These are phyloP conservation scores for Coemansia sp. DNA, from an alignment of 192 early-diverging fungal genomes.

Conservation along the genomic window DNA sequence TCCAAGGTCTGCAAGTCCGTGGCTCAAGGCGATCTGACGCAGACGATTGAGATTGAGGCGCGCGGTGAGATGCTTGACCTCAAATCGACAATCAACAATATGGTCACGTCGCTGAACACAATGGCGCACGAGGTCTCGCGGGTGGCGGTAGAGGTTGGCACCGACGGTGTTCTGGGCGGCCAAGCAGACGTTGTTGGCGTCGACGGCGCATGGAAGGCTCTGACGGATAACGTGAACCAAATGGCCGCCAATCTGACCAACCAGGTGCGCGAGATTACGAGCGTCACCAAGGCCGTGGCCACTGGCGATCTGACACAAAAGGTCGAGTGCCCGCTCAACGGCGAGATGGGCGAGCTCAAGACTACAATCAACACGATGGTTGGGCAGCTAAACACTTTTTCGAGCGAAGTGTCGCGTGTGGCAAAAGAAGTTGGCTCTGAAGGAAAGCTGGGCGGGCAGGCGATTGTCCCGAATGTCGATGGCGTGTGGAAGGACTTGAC, in stretches of 20 bases:
- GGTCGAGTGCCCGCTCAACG: conserved; percentile 54
- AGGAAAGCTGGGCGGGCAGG: conserved; percentile 58
- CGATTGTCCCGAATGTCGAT: conserved; percentile 55
- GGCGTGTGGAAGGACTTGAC: conserved; percentile 67
- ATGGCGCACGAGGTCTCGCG: conserved; percentile 69
- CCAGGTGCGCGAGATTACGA: conserved; percentile 64
- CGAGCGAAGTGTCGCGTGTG: conserved; percentile 66
- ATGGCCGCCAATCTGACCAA: conserved; percentile 65
- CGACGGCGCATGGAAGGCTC: conserved; percentile 62
- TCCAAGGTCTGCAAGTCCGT: conserved; percentile 61
- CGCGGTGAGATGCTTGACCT: conserved; percentile 62
- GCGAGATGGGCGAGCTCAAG: conserved; percentile 62
- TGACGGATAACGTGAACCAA: conserved; percentile 64
- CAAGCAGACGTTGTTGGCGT: conserved; percentile 57
- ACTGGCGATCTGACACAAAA: conserved; percentile 59
- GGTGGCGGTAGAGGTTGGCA: conserved; percentile 65
- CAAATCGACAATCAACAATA: conserved; percentile 63
- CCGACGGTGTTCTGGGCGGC: conserved; percentile 57
- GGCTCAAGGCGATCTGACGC: conserved; percentile 60
- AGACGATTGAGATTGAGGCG: conserved; percentile 57
- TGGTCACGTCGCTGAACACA: conserved; percentile 60
- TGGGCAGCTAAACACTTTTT: conserved; percentile 63
- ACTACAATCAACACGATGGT: conserved; percentile 65
- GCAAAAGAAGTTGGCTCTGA: conserved; percentile 67
- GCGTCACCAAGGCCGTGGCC: conserved; percentile 60